Evolutionary conservation across 2,329 filamentous ascomycete genomes (phyloP).

Genomic region (Colletotrichum chlorophyti): DNA sequence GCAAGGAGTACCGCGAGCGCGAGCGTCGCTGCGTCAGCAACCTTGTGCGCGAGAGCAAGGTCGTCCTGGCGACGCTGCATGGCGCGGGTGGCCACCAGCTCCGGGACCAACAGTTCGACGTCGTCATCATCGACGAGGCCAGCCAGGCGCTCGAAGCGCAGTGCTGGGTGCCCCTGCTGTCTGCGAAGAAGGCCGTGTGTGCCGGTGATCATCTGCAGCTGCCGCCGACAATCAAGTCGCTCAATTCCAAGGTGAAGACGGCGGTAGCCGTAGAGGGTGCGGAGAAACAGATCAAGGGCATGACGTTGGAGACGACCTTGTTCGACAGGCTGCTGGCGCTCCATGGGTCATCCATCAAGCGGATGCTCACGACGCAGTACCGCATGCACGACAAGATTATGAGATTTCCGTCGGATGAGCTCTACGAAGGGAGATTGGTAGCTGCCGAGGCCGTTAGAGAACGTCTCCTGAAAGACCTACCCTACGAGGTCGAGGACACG

Average conservation of each 20-base stretch:
- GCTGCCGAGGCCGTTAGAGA: conserved; percentile 81
- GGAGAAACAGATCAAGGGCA: conserved; percentile 52
- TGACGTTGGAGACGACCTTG: conserved; percentile 84
- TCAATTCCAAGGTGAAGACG: conserved; percentile 58
- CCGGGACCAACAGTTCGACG: conserved; percentile 82
- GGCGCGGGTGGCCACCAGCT: conserved; percentile 88
- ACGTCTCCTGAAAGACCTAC: conserved; percentile 77
- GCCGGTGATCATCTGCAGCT: conserved; percentile 95
- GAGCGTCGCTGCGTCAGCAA: conserved; percentile 82
- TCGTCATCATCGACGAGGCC: conserved; percentile 95
- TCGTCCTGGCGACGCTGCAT: conserved; percentile 91
- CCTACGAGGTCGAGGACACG: conserved; percentile 77
- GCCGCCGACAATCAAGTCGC: conserved; percentile 91
- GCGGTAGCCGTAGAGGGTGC: conserved; percentile 37
- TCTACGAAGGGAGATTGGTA: conserved; percentile 83
- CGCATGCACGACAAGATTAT: conserved; percentile 98
- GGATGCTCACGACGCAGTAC: conserved; percentile 96
- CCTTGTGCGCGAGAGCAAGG: conserved; percentile 78
- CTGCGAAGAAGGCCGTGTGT: conserved; percentile 83
- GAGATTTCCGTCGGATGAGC: conserved; percentile 87
- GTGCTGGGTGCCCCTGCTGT: conserved; percentile 90
- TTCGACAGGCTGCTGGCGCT: conserved; percentile 87
- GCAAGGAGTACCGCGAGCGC: conserved; percentile 86
- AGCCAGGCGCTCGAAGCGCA: conserved; percentile 96
- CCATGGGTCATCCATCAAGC: conserved; percentile 84